phyloP scores from a whole-genome alignment of 2,329 filamentous ascomycete species.

The Xylariaceae sp. region DNA sequence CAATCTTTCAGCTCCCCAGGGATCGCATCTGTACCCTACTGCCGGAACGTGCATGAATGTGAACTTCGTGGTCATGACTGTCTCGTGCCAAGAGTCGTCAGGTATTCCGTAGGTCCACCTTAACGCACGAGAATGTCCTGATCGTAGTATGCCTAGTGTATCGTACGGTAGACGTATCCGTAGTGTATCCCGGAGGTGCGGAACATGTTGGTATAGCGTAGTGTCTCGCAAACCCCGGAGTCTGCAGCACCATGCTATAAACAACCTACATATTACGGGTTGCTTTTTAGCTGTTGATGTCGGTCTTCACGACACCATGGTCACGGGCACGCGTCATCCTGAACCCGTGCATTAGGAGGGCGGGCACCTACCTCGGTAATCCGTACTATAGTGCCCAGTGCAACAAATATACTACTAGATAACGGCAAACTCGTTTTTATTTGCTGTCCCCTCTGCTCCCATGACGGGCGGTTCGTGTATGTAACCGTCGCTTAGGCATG shows the following conservation, averaged over 20 bases:
- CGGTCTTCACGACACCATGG: neutral
- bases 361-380: neutral
- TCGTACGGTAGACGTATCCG: too few relatives aligned
- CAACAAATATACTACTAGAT: neutral
- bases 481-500: neutral
- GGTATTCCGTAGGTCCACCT: neutral
- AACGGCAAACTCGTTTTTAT: neutral
- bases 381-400: neutral
- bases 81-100: neutral
- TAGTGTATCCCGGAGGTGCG: too few relatives aligned
- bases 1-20: constrained; percentile 18
- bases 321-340: neutral
- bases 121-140: neutral
- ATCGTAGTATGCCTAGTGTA: neutral
- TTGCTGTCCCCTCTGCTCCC: neutral
- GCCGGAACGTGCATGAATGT: neutral
- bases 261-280: neutral
- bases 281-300: neutral
- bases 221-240: neutral
- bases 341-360: neutral
- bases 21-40: constrained; percentile 2
- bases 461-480: neutral
- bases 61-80: neutral
- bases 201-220: too few relatives aligned
- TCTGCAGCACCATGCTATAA: neutral